Base-by-base conservation (phyloP, 2,329 filamentous ascomycete genomes). In the Penicillium frequentans region DNA sequence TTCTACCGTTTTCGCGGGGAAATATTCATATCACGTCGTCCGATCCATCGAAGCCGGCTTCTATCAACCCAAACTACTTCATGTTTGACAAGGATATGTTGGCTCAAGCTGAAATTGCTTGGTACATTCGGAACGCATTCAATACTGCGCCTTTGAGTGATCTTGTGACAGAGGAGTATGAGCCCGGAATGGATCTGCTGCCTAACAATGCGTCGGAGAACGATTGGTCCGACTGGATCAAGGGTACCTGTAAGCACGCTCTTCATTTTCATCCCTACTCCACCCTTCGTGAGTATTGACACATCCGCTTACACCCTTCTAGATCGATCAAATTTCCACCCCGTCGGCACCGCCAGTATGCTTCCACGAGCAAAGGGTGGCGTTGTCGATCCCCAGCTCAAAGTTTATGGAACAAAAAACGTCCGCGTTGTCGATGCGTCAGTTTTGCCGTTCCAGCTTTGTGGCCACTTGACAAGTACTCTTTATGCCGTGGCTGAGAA, bases 391-490 rank as follows among this genome's bases (percentile, higher is more conserved):
- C 42, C 61, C 5, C 58, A 61, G 1, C 63, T 75, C 24, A 63
- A 58, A 11, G 72, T 74, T 10, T 71, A 74, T 58, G 70, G 72
- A 8, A 74, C 72, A 1, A 62, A 55, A 29, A 75, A 75, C 55
- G 62, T 74, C 5, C 63, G 71, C 3, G 70, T 75, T 1, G 58
- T 72, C 5, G 72, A 74, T 58, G 72, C 72, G 26, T 74, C 70
- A 51, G 60, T 71, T 27, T 51, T 70, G 23, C 71, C 70, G 1
- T 66, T 69, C 44, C 67, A 72, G 49, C 42, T 71, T 13, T 68
- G 64, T 56, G 70, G 69, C 3, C 70, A 73, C 51, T 55, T 72
- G 52, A 60, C 61, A 24, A 69, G 65, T 47, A 71, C 68, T 2
- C 54, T 73, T 21, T 74, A 74, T 55, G 69, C 68, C 0, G 60